phyloP scores from a whole-genome alignment of 805 yeast genomes.

The Groenewaldozyma salmanticensis region DNA sequence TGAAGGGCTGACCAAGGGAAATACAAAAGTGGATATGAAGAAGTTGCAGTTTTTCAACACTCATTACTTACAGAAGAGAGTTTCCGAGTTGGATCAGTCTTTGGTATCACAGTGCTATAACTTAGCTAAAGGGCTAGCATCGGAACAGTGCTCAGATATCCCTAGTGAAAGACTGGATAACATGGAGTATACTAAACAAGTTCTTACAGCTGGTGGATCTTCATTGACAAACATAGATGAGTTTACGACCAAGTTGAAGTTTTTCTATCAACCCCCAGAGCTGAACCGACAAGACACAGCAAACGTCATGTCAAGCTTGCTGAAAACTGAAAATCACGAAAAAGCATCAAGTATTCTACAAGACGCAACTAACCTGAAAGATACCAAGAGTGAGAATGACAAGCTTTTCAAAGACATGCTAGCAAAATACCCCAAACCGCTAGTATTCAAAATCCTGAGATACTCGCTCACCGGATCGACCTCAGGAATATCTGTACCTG shows the following conservation, averaged over 20 bases:
- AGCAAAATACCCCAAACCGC: slow-evolving; percentile 11
- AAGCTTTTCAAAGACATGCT: too few species aligned
- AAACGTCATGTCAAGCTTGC: background rate
- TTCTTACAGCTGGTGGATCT: slow-evolving; percentile 38
- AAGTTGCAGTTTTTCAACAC: slow-evolving; percentile 75
- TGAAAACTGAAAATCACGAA: background rate
- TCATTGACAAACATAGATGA: slow-evolving; percentile 48
- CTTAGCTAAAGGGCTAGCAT: background rate
- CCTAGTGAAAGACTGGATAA: background rate
- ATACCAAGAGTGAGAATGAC: slow-evolving; percentile 1
- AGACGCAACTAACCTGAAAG: background rate
- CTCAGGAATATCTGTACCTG: slow-evolving; percentile 61
- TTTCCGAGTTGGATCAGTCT: background rate
- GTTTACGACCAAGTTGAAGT: slow-evolving; percentile 37
- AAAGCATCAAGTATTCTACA: background rate
- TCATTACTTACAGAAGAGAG: slow-evolving; percentile 39
- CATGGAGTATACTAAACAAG: slow-evolving; percentile 25
- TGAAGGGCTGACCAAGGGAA: slow-evolving; percentile 78
- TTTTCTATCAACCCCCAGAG: slow-evolving; percentile 19
- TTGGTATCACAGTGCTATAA: background rate
- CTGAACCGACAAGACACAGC: background rate
- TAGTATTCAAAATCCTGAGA: slow-evolving; percentile 48
- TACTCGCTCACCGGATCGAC: slow-evolving; percentile 60
- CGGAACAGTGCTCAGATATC: slow-evolving; percentile 6
- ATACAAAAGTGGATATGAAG: slow-evolving; percentile 77